Conservation (phyloP, 805 yeast species). For the Lachancea thermotolerans region DNA sequence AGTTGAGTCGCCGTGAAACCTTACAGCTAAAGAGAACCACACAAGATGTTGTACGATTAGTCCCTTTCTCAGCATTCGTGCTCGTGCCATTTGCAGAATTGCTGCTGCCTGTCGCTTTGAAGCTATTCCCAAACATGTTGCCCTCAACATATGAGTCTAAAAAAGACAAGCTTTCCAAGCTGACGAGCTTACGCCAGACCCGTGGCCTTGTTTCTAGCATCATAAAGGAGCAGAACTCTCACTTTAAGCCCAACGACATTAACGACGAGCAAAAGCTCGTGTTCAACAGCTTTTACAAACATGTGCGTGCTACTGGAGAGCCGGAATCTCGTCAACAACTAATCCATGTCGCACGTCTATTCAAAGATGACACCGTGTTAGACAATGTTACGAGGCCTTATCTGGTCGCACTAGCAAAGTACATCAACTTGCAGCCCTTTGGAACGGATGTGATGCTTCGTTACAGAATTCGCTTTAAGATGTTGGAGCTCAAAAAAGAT, state of each 20-base stretch:
- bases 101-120: slow-evolving; percentile 79
- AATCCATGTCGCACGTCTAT: slow-evolving; percentile 77
- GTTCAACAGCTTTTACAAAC: slow-evolving; percentile 73
- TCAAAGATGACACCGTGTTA: slow-evolving; percentile 86
- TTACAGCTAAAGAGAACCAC: slow-evolving; percentile 84
- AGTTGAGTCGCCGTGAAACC: slow-evolving; percentile 81
- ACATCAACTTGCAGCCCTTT: slow-evolving; percentile 84
- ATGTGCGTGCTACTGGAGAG: slow-evolving; percentile 55
- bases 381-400: slow-evolving; percentile 91
- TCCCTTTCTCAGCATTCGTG: slow-evolving; percentile 88
- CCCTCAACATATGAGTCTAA: slow-evolving; percentile 87
- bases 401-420: slow-evolving; percentile 85
- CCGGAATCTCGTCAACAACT: slow-evolving; percentile 63
- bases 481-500: slow-evolving; percentile 86
- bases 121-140: slow-evolving; percentile 85
- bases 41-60: slow-evolving; percentile 75
- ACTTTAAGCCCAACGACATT: slow-evolving; percentile 60
- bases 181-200: slow-evolving; percentile 50
- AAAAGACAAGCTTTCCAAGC: slow-evolving; percentile 52
- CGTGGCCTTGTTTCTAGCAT: slow-evolving; percentile 57
- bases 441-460: slow-evolving; percentile 90
- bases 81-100: slow-evolving; percentile 92
- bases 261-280: slow-evolving; percentile 66
- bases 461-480: slow-evolving; percentile 85
- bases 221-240: slow-evolving; percentile 57